Evolutionary conservation across 495 filamentous ascomycete genomes (phyloP), one percentile per base, ranked within the genome.

Genomic region (Penicillium cataractarum): DNA sequence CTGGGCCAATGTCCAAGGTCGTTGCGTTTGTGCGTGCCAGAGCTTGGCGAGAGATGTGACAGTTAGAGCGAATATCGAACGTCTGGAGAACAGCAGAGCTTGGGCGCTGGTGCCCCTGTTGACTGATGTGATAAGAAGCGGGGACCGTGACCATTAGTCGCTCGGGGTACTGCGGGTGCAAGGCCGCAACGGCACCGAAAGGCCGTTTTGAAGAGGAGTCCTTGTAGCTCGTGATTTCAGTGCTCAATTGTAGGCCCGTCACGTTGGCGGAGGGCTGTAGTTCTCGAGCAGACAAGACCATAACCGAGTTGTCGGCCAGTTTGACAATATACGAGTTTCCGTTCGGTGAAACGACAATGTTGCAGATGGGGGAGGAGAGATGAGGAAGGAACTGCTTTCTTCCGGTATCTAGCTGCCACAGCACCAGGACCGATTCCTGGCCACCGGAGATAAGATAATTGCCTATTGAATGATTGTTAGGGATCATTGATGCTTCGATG

Each of bases 361-460:
- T 90, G 70, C 92, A 87, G 31, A 99, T 90, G 6, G 87, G 82
- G 6, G 92, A 89, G 7, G 89, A 89, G 39, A 99, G 83, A 81
- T 99, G 93, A 1, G 95, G 95, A 8, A 99, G 77, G 71, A 84
- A 90, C 66, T 94, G 88, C 65, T 85, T 86, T 62, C 86, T 86
- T 32, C 86, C 87, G 2, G 94, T 97, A 61, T 95, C 92, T 21
- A 98, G 76, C 72, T 99, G 95, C 93, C 93, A 99, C n/a, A 97
- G 76, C 17, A 97, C 90, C 52, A 99, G 78, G 5, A 95, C 92
- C 1, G 92, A 92, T 74, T 98, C 95, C 13, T 86, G 83, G 10
- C 95, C 96, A 60, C 95, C 95, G 42, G 95, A 98, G 33, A 99
- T 88, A 33, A 98, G 73, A 70, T 99, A 99, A 67, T 97, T 94